Evolutionary conservation across 805 yeast species (phyloP).

Genomic region (Maudiozyma barnettii): DNA sequence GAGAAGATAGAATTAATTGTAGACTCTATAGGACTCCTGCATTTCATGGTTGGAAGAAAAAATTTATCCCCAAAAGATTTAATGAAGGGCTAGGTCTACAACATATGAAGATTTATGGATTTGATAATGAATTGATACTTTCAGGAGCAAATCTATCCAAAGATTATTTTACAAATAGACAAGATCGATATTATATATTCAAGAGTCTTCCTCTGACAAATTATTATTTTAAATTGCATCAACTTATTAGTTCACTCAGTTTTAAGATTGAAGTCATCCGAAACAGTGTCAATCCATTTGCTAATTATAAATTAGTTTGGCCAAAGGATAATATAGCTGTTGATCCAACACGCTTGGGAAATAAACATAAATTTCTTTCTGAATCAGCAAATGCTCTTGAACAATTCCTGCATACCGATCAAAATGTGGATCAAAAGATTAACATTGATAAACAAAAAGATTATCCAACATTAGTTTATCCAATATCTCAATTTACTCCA

Average conservation of each 20-base stretch:
- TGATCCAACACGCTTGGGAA: slow-evolving; percentile 46
- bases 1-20: slow-evolving; percentile 59
- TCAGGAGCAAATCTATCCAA: slow-evolving; percentile 86
- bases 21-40: slow-evolving; percentile 88
- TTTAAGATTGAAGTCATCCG: slow-evolving; percentile 38
- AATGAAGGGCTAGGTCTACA: slow-evolving; percentile 91
- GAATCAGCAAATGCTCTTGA: slow-evolving; percentile 48
- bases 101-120: slow-evolving; percentile 95
- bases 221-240: slow-evolving; percentile 66
- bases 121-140: slow-evolving; percentile 79
- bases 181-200: slow-evolving; percentile 82
- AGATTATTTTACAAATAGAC: slow-evolving; percentile 91
- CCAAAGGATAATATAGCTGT: slow-evolving; percentile 55
- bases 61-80: slow-evolving; percentile 66
- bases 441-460: slow-evolving; percentile 6
- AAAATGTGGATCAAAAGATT: slow-evolving; percentile 9
- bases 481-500: slow-evolving; percentile 87
- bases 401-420: slow-evolving; percentile 41
- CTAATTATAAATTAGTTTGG: slow-evolving; percentile 60
- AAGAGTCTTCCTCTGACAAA: slow-evolving; percentile 46
- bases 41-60: slow-evolving; percentile 54
- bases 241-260: slow-evolving; percentile 58
- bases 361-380: slow-evolving; percentile 40
- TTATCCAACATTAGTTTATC: slow-evolving; percentile 64
- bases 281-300: slow-evolving; percentile 30